Evolutionary conservation across 768 basidiomycete genomes (phyloP), one percentile per base, ranked within the genome.

Genomic region (Mycena vulgaris): DNA sequence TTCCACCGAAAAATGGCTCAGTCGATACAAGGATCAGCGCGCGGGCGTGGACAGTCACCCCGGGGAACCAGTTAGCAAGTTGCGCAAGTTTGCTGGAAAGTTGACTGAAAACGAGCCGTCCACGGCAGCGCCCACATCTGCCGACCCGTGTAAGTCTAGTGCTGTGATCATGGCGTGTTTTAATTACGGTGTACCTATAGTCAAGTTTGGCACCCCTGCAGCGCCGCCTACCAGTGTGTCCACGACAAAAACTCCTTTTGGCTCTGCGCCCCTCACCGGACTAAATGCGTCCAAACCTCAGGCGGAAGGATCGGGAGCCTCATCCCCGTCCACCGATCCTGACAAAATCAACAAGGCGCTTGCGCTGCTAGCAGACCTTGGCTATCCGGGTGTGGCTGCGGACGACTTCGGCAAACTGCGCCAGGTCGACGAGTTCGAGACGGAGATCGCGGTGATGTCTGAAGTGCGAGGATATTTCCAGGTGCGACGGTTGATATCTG

Each of bases 401-500:
- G 77, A 77, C 1, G 80, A 85, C 45, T 76, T 86, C 5, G 76
- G 74, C 9, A 78, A 79, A 64, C 75, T 86, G 17, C 71, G 66
- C 3, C 74, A 77, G 7, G 64, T 75, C 11, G 82, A 85, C 69
- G 74, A 80, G 51, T 86, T 78, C 65, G 84, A 86, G 69, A 78
- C 78, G 17, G 85, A 85, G 75, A 72, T 87, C 30, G 63, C 76
- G 19, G 80, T 84, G 13, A 83, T 83, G n/a, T n/a, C n/a, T n/a
- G n/a, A n/a, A n/a, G n/a, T n/a, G n/a, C n/a, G n/a, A n/a, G n/a
- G n/a, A n/a, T 86, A 87, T 71, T 86, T 84, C 76, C 81, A 85
- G 73, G 81, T 86, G 19, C 31, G 59, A 1, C 5, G 8, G 40
- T 47, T 17, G 2, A 28, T 5, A 8, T n/a, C 37, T 27, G 42